These are phyloP conservation scores for Aphanomyces invadans DNA, from an alignment of 352 stramenopile species.

Conservation along the genomic window DNA sequence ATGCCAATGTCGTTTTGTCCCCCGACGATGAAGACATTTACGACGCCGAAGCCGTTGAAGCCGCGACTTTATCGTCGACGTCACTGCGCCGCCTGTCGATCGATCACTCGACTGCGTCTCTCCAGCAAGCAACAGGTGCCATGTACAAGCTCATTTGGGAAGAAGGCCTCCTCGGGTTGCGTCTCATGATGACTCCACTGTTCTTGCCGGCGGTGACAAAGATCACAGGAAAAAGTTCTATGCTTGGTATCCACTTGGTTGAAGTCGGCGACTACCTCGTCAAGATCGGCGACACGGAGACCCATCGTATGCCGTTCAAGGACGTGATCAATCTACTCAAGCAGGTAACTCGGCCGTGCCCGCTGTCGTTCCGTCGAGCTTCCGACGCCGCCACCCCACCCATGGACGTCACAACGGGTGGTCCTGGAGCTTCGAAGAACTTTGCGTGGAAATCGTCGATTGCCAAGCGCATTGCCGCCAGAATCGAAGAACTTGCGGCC, in stretches of 20 bases:
- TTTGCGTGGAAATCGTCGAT: conserved; percentile 30
- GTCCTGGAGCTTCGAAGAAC: conserved; percentile 37
- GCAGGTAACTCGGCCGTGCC: conserved; percentile 63
- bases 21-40: conserved; percentile 21
- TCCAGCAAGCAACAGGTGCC: conserved; percentile 48
- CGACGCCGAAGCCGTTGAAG: conserved; percentile 18
- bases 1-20: neutral
- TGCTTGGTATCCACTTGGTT: conserved; percentile 78
- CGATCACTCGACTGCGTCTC: conserved; percentile 60
- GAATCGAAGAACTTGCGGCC: conserved; percentile 66
- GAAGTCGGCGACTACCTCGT: conserved; percentile 76
- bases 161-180: conserved; percentile 61
- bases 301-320: conserved; percentile 75
- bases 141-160: conserved; percentile 79
- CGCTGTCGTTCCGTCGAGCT: conserved; percentile 64
- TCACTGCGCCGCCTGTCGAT: conserved; percentile 55
- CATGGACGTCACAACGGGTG: conserved; percentile 56
- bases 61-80: conserved; percentile 7
- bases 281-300: conserved; percentile 57
- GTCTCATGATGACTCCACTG: conserved; percentile 73
- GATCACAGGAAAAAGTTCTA: conserved; percentile 76
- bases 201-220: conserved; percentile 79
- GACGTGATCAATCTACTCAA: conserved; percentile 79
- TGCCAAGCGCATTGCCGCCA: conserved; percentile 57
- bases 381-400: conserved; percentile 51